A percentile compares a stretch with the other conserved stretches of the same genome.
Conservation (phyloP, 106 monocot genomes). For the Hemerocallis citrina region DNA sequence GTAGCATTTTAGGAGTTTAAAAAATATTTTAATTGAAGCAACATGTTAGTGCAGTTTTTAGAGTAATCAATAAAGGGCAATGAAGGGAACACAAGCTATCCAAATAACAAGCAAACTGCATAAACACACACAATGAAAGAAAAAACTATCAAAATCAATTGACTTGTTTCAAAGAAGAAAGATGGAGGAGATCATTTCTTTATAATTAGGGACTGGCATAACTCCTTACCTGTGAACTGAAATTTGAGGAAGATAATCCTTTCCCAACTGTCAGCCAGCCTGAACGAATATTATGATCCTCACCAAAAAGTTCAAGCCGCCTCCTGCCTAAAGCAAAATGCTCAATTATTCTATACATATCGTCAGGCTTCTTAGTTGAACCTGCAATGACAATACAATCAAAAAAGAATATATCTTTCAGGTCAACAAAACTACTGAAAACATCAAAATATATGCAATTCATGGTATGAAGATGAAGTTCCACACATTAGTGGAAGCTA, state of each 20-base stretch:
- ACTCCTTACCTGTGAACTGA: constrained; percentile 62
- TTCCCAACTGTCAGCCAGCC: constrained; percentile 95
- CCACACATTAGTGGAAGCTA: no score
- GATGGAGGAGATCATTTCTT: background rate
- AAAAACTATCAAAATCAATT: background rate
- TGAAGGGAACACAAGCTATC: no score
- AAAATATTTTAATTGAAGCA: no score
- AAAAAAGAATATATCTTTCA: background rate
- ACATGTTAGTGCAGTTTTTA: no score
- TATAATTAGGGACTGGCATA: background rate
- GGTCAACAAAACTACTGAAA: background rate
- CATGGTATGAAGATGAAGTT: background rate
- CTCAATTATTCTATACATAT: constrained; percentile 94
- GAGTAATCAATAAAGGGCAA: no score
- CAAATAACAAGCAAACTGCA: background rate
- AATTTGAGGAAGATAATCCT: constrained; percentile 90
- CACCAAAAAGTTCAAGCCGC: constrained; percentile 92
- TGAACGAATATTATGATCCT: constrained; percentile 92
- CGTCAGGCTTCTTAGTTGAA: constrained; percentile 93
- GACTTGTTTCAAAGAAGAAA: background rate
- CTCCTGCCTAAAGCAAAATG: constrained; percentile 92
- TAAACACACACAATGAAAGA: background rate
- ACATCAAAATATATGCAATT: background rate
- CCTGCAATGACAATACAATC: constrained; percentile 28
- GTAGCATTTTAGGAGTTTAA: no score